phyloP scores from a whole-genome alignment of 352 stramenopile species.

The Phytophthora pseudosyringae region DNA sequence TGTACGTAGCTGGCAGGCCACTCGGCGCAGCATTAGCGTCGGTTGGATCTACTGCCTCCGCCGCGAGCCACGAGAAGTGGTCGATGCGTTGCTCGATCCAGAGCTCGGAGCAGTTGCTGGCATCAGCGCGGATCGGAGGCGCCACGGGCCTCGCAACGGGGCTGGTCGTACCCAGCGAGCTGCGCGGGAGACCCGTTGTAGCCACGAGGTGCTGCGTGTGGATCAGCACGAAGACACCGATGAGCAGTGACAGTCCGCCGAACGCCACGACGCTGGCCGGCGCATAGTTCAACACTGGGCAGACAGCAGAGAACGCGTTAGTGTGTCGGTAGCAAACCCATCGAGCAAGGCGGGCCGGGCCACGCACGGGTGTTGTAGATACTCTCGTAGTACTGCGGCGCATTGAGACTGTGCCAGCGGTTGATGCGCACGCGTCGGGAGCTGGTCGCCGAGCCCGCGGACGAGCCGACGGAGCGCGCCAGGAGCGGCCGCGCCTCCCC shows the following conservation, averaged over 20 bases:
- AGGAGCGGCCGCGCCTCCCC: slow-evolving; percentile 36
- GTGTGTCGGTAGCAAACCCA: not conserved
- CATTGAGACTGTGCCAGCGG: slow-evolving; percentile 38
- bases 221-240: slow-evolving; percentile 74
- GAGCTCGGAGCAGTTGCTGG: slow-evolving; percentile 81
- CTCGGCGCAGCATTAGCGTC: slow-evolving; percentile 16
- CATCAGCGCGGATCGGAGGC: slow-evolving; percentile 42
- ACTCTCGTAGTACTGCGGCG: slow-evolving; percentile 40
- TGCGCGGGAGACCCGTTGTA: slow-evolving; percentile 49
- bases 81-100: slow-evolving; percentile 91
- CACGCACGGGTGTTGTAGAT: slow-evolving; percentile 44
- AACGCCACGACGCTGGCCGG: slow-evolving; percentile 60
- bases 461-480: slow-evolving; percentile 31
- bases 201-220: slow-evolving; percentile 69
- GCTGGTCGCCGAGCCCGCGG: slow-evolving; percentile 30
- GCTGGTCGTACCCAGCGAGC: slow-evolving; percentile 33
- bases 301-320: slow-evolving; percentile 8
- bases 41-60: slow-evolving; percentile 25
- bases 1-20: slow-evolving; percentile 62
- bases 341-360: no score
- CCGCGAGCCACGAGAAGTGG: slow-evolving; percentile 83
- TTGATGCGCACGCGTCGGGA: slow-evolving; percentile 35
- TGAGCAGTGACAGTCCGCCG: slow-evolving; percentile 48
- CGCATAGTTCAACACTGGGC: slow-evolving; percentile 39
- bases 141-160: slow-evolving; percentile 3